Evolutionary conservation across 805 yeast genomes (phyloP).

Genomic region (Pichia nakasei): DNA sequence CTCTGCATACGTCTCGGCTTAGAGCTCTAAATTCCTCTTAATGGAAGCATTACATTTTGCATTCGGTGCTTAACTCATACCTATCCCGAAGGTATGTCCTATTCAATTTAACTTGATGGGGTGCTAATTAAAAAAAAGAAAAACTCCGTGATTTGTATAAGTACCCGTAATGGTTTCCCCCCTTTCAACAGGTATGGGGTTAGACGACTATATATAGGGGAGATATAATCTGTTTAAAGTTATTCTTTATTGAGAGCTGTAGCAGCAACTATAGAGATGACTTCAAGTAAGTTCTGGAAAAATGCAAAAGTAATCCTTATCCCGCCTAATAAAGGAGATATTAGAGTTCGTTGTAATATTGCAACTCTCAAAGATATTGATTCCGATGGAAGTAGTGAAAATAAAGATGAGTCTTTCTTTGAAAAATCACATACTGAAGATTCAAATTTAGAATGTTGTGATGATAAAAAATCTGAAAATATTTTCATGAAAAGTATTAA

Average conservation of each 20-base stretch:
- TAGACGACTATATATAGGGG: too few species aligned
- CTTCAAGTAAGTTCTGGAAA: not conserved
- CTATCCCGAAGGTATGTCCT: too few species aligned
- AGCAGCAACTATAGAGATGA: too few species aligned
- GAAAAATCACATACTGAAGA: not conserved
- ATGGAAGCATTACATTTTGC: too few species aligned
- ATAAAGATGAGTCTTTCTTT: not conserved
- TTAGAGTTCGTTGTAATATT: not conserved
- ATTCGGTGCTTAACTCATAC: too few species aligned
- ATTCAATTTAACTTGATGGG: not conserved
- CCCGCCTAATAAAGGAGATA: slow-evolving; percentile 3
- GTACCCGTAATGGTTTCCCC: too few species aligned
- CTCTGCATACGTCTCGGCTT: too few species aligned
- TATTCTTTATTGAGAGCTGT: too few species aligned
- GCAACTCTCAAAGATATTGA: not conserved
- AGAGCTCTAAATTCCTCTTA: too few species aligned
- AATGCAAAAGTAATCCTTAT: not conserved
- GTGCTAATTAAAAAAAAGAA: not conserved
- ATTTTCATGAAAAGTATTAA: not conserved
- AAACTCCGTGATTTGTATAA: too few species aligned
- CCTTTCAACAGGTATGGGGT: too few species aligned
- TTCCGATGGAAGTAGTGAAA: not conserved
- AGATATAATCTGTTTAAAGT: too few species aligned
- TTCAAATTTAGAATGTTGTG: not conserved
- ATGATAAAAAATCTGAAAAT: not conserved